Evolutionary conservation across 164 flowering plant genomes (phyloP), one percentile per base, ranked within the genome.

Genomic region (Macadamia tetraphylla): DNA sequence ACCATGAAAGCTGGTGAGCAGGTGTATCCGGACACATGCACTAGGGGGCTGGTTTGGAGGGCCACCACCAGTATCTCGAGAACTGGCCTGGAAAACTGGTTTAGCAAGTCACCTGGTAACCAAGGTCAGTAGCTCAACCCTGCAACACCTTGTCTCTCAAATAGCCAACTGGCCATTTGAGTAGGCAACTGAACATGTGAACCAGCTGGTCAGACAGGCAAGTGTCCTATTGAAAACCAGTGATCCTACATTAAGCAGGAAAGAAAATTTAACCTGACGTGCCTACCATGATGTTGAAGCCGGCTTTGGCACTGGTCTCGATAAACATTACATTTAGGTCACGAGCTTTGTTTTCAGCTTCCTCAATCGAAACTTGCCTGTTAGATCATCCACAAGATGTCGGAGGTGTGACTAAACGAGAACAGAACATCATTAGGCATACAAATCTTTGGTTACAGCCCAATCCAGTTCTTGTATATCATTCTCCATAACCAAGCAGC

Each of bases 271-370:
- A 40, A 60, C 23, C 44, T 18, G 46, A 11, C 15, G 51, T 56
- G 51, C 32, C 32, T 58, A 90, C 98, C 96, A 90, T 92, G 3
- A 92, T 90, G 69, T 91, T 91, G 74, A 89, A 89, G 60, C 97
- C 97, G 30, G 91, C 97, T 79, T 91, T 91, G 17, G 98, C 98
- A 82, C 98, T 92, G 6, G 97, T 91, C 76, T 93, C 98, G 30
- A 93, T 89, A 44, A 89, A 93, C 97, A 93, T 91, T 46, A 93
- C 95, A 70, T 81, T 82, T 7, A 89, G 81, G 1, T 91, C 95
- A 66, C 90, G 89, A 75, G 91, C 91, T 78, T 89, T 91, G 46
- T 91, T 92, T 76, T 93, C 98, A 64, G 84, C 97, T 81, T 93
- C 97, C 81, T 91, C 95, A 63, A 88, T 86, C 0, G 98, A 91